Conservation (phyloP, 257 asterid genomes). For the Solanum appendiculatum region DNA sequence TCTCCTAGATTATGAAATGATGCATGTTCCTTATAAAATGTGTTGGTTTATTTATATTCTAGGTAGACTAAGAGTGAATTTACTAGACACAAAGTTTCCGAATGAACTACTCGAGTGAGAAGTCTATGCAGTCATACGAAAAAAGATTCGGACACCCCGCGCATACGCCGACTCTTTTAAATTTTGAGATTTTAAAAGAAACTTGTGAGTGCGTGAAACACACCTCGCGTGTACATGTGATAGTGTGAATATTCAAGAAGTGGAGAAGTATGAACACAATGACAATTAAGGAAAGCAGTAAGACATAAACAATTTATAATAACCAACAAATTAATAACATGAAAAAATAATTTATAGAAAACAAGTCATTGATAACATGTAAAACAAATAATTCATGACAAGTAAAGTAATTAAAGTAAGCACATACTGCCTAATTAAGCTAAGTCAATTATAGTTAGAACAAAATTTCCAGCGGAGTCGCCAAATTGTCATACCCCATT, state of each 20-base stretch:
- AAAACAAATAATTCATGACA: too few relatives aligned
- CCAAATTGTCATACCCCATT: too few relatives aligned
- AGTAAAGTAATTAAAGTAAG: background rate
- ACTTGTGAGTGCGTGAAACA: background rate
- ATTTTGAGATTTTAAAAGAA: too few relatives aligned
- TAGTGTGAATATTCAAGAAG: background rate
- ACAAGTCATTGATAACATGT: too few relatives aligned
- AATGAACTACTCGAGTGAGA: background rate
- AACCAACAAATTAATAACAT: too few relatives aligned
- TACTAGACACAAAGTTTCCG: background rate
- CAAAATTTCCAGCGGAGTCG: background rate
- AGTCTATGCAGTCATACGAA: background rate
- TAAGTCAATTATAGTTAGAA: too few relatives aligned
- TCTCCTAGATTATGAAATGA: background rate
- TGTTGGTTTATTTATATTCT: background rate
- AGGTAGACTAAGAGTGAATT: background rate
- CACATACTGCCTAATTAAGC: background rate
- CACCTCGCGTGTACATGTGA: background rate
- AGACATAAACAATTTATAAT: too few relatives aligned
- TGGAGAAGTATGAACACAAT: background rate
- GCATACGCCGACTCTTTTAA: background rate
- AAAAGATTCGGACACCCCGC: background rate
- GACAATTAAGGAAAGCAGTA: background rate
- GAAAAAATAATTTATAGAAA: too few relatives aligned
- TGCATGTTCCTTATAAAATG: background rate